A percentile compares a stretch with the other conserved stretches of the same genome.
Conservation (phyloP, 805 yeast species). For the Candida incommunis region DNA sequence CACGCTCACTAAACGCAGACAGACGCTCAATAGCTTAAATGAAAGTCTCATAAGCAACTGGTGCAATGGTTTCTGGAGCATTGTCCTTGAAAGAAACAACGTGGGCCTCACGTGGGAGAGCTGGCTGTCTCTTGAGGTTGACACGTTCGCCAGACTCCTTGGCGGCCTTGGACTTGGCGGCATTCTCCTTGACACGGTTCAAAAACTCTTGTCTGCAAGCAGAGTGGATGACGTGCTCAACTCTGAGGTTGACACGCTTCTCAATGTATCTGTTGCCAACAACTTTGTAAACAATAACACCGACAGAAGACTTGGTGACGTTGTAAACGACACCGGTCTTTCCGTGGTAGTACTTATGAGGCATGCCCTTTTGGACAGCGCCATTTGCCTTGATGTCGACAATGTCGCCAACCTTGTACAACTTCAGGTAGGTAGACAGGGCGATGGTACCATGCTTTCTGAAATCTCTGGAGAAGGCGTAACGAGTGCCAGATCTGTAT, state of each 20-base stretch:
- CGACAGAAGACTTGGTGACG: conserved; percentile 97
- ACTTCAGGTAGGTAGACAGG: conserved; percentile 92
- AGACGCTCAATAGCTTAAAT: conserved; percentile 66
- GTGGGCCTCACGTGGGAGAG: conserved; percentile 89
- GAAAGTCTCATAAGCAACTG: conserved; percentile 99
- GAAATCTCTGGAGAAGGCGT: conserved; percentile 99
- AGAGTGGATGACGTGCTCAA: conserved; percentile 99
- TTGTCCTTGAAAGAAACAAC: conserved; percentile 68
- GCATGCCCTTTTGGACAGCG: conserved; percentile 99
- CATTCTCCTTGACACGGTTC: conserved; percentile 96
- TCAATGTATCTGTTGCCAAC: conserved; percentile 98
- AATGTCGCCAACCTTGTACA: conserved; percentile 98
- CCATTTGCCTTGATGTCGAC: conserved; percentile 99
- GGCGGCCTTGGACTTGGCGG: conserved; percentile 86
- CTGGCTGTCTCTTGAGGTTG: conserved; percentile 96
- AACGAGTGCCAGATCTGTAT: conserved; percentile 99
- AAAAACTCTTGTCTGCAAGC: conserved; percentile 99
- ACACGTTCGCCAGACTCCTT: conserved; percentile 86
- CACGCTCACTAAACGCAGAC: too few relatives aligned
- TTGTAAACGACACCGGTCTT: conserved; percentile 98
- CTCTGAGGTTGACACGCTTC: conserved; percentile 96
- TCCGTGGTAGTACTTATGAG: conserved; percentile 99
- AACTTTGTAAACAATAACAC: conserved; percentile 96
- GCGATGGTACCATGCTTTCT: conserved; percentile 92
- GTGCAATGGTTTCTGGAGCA: conserved; percentile 94